Conservation (phyloP, 306 rosid genomes). For the Quercus gilva region DNA sequence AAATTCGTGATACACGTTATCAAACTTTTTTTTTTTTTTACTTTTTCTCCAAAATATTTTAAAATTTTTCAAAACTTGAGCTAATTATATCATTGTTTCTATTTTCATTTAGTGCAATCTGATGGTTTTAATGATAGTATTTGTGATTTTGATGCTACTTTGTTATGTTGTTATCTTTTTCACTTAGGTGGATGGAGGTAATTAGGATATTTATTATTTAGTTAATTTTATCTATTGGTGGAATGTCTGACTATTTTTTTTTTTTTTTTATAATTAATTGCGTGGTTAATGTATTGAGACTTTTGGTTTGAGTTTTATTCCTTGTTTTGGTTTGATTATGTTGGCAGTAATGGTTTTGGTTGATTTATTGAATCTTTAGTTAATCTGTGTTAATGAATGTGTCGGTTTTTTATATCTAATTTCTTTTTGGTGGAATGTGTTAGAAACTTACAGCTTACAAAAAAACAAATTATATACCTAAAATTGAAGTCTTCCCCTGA, state of each 20-base stretch:
- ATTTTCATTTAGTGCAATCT: not conserved
- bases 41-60: not conserved
- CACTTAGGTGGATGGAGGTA: constrained; percentile 26
- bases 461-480: not conserved
- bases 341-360: not conserved
- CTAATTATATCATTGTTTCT: not conserved
- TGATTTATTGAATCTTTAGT: not conserved
- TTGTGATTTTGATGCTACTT: not conserved
- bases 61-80: not conserved
- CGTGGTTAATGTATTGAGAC: not conserved
- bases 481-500: not conserved
- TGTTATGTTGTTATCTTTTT: not conserved
- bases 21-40: not conserved
- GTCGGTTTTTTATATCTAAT: not conserved
- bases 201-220: constrained; percentile 3
- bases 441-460: not conserved
- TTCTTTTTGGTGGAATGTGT: not conserved
- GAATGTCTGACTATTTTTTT: not conserved
- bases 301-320: not conserved
- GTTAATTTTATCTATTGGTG: not conserved
- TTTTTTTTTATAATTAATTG: not conserved
- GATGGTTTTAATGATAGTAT: constrained; percentile 31
- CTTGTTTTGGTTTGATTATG: not conserved
- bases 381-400: not conserved
- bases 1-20: not conserved